A percentile compares a stretch with the other conserved stretches of the same genome.
These are phyloP conservation scores for Polyplosphaeria fusca DNA, from an alignment of 495 filamentous ascomycete species.

Conservation along the genomic window DNA sequence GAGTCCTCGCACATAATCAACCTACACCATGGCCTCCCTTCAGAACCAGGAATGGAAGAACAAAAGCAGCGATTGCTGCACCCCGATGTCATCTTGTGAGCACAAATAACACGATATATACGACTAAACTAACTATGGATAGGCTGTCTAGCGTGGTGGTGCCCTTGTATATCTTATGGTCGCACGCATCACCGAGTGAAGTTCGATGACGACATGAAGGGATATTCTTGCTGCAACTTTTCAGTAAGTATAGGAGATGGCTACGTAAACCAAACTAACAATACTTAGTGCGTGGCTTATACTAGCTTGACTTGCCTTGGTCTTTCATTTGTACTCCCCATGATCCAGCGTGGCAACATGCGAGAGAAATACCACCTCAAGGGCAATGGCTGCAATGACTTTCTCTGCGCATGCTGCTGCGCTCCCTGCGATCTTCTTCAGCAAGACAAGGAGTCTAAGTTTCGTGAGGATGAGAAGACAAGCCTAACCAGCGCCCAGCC, in stretches of 20 bases:
- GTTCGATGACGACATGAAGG: constrained; percentile 46
- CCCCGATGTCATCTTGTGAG: constrained; percentile 31
- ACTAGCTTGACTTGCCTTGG: constrained; percentile 35
- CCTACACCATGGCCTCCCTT: constrained; percentile 21
- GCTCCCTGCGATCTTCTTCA: constrained; percentile 54
- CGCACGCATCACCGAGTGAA: constrained; percentile 48
- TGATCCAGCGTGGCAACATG: constrained; percentile 54
- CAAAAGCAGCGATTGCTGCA: constrained; percentile 25
- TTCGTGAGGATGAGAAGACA: constrained; percentile 18
- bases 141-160: constrained; percentile 48
- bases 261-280: not conserved
- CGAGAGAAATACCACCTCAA: constrained; percentile 53
- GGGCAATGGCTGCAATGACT: constrained; percentile 52
- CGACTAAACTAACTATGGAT: not conserved
- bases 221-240: constrained; percentile 47
- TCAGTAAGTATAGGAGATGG: constrained; percentile 40
- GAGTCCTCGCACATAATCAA: too few species aligned
- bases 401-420: constrained; percentile 50
- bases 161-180: constrained; percentile 55
- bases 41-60: constrained; percentile 28
- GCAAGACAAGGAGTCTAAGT: constrained; percentile 51
- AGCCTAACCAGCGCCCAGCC: not conserved
- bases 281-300: constrained; percentile 33
- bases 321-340: constrained; percentile 45
- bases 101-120: constrained; percentile 20